Evolutionary conservation across 78 protist genomes (phyloP), one percentile per base, ranked within the genome.

Genomic region (Salpingoeca rosetta): DNA sequence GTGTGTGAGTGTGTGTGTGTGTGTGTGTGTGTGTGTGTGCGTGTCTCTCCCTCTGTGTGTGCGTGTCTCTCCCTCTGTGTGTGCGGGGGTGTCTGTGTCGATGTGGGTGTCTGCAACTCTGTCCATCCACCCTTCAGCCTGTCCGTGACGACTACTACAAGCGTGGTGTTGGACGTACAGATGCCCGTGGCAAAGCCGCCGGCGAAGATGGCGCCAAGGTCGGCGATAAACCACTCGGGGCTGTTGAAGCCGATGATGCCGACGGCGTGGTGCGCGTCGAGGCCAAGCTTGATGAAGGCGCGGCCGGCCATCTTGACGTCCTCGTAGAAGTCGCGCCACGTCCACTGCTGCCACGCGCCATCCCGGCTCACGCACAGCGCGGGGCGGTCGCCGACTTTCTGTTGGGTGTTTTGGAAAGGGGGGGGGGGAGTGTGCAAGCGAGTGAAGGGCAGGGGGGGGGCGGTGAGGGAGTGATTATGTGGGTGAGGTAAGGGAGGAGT

Each of bases 181-280:
- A 94, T 88, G 76, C 96, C 96, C 41, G 92, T 87, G 41, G 91
- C 91, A 44, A 94, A 17, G n/a, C 91, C 96, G 39, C 90, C 91
- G 7, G 94, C 93, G 44, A 56, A 76, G 35, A 94, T 92, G 43
- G 91, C 81, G 37, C 90, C 96, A 0, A 90, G 74, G 56, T 80
- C 84, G 28, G 93, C 80, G 76, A 91, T 86, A 45, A 89, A 90
- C 96, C 96, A 94, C 77, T 94, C 96, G 86, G 92, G 92, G 57
- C 90, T 86, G 83, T 92, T 92, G 91, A 92, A 92, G 81, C 94
- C 96, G 39, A 90, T 85, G 35, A 94, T 82, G 82, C 88, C 87
- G 11, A 90, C 90, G 28, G 57, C 80, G 39, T 85, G n/a, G 84
- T 27, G 73, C 31, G 31, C 42, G 11, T 80, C 76, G 42, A 93